Percentiles rank a stretch among this genome's conserved stretches.
Conservation (phyloP, 192 early-diverging fungal genomes). For the Fimicolochytrium jonesii region DNA sequence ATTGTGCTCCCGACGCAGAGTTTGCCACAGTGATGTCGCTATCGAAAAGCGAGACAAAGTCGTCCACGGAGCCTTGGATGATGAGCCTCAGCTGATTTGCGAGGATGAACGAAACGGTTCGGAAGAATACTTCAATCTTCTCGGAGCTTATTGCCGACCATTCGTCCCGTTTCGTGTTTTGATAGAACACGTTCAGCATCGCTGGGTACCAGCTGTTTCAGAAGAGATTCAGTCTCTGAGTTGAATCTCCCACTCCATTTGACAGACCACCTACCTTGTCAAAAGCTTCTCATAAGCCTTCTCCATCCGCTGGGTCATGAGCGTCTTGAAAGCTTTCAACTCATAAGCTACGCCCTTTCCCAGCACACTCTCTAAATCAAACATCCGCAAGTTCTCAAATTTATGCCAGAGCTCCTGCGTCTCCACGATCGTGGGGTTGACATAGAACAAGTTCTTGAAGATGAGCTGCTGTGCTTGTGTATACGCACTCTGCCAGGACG, state of each 20-base stretch:
- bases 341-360: constrained; percentile 47
- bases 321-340: constrained; percentile 44
- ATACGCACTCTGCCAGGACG: constrained; percentile 44
- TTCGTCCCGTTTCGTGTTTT: constrained; percentile 52
- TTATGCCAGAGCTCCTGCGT: constrained; percentile 47
- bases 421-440: constrained; percentile 47
- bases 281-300: constrained; percentile 56
- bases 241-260: no score
- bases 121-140: constrained; percentile 51
- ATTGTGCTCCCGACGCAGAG: no score
- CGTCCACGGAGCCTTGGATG: constrained; percentile 42
- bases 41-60: constrained; percentile 51
- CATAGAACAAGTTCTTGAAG: constrained; percentile 31
- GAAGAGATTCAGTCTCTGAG: not conserved
- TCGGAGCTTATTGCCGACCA: constrained; percentile 52
- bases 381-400: constrained; percentile 41
- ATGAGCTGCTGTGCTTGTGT: constrained; percentile 31
- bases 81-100: constrained; percentile 48
- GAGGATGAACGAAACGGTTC: constrained; percentile 45
- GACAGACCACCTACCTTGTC: constrained; percentile 45
- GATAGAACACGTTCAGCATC: constrained; percentile 59
- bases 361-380: constrained; percentile 47
- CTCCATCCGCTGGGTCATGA: constrained; percentile 45
- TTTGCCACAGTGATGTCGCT: no score
- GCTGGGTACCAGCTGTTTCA: constrained; percentile 61